These are phyloP conservation scores for Arthrobotrys sinensis DNA, from an alignment of 2,329 filamentous ascomycete genomes.

Conservation along the genomic window DNA sequence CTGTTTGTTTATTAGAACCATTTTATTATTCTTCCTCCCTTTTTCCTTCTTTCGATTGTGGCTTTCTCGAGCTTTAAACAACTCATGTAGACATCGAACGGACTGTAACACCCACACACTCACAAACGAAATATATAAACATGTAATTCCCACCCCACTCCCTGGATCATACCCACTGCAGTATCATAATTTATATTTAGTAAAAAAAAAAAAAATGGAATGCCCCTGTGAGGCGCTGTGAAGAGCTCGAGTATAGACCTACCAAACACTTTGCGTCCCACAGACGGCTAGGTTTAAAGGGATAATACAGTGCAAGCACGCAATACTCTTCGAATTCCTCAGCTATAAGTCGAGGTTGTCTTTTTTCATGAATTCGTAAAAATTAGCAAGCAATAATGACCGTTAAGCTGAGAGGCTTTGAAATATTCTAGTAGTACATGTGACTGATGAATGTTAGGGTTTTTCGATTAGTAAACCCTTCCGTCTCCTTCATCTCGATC, in stretches of 20 bases:
- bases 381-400: too few relatives aligned
- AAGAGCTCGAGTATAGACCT: too few relatives aligned
- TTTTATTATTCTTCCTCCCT: slow-evolving; percentile 35
- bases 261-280: too few relatives aligned
- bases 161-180: too few relatives aligned
- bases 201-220: neutral
- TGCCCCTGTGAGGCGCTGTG: too few relatives aligned
- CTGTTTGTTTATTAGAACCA: slow-evolving; percentile 56
- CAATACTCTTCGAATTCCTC: too few relatives aligned
- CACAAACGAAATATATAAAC: slow-evolving; percentile 28
- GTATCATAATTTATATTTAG: neutral
- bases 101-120: slow-evolving; percentile 46
- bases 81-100: slow-evolving; percentile 60
- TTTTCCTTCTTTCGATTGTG: neutral
- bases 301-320: too few relatives aligned
- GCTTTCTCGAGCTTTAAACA: neutral
- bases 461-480: neutral
- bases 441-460: neutral
- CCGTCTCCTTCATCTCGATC: neutral
- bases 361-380: neutral
- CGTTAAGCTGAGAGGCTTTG: too few relatives aligned
- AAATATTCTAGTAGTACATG: slow-evolving; percentile 4
- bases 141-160: slow-evolving; percentile 39
- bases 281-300: too few relatives aligned
- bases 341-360: neutral